These are phyloP conservation scores for Acacia pycnantha DNA, from an alignment of 331 rosid genomes.

Conservation along the genomic window DNA sequence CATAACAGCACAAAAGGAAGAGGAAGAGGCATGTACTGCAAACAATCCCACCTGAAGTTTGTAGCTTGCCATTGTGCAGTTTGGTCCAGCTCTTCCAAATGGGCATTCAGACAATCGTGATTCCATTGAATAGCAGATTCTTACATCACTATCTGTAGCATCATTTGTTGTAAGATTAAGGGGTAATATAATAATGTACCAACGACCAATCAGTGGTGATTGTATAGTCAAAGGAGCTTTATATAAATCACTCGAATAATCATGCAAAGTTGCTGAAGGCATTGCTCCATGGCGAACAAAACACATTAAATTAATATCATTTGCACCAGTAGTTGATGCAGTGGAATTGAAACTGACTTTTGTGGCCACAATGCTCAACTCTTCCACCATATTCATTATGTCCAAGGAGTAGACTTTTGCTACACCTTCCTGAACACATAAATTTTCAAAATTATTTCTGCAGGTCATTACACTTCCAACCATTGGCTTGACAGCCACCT, in stretches of 20 bases:
- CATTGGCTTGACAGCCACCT: slow-evolving; percentile 32
- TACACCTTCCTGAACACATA: slow-evolving; percentile 55
- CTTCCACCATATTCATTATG: slow-evolving; percentile 52
- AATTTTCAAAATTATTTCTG: slow-evolving; percentile 42
- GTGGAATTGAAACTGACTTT: slow-evolving; percentile 48
- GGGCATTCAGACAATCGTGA: slow-evolving; percentile 66
- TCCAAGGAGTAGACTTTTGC: slow-evolving; percentile 58
- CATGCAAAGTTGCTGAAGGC: slow-evolving; percentile 57
- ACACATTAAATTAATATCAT: slow-evolving; percentile 50
- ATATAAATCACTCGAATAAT: slow-evolving; percentile 53
- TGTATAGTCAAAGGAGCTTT: slow-evolving; percentile 48
- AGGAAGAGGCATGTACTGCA: slow-evolving; percentile 22
- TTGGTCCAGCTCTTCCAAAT: slow-evolving; percentile 66
- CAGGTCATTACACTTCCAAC: slow-evolving; percentile 41
- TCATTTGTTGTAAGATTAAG: slow-evolving; percentile 40
- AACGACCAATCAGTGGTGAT: slow-evolving; percentile 69
- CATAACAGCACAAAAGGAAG: slow-evolving; percentile 21
- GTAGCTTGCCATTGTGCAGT: slow-evolving; percentile 65
- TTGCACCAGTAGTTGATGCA: slow-evolving; percentile 29
- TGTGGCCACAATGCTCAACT: slow-evolving; percentile 47
- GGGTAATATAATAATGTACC: slow-evolving; percentile 60
- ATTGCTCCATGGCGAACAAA: slow-evolving; percentile 70
- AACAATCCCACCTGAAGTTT: slow-evolving; percentile 68
- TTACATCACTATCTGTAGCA: slow-evolving; percentile 26
- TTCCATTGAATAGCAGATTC: slow-evolving; percentile 66